Conservation (phyloP, 208 protist genomes). For the Crithidia mellificae region DNA sequence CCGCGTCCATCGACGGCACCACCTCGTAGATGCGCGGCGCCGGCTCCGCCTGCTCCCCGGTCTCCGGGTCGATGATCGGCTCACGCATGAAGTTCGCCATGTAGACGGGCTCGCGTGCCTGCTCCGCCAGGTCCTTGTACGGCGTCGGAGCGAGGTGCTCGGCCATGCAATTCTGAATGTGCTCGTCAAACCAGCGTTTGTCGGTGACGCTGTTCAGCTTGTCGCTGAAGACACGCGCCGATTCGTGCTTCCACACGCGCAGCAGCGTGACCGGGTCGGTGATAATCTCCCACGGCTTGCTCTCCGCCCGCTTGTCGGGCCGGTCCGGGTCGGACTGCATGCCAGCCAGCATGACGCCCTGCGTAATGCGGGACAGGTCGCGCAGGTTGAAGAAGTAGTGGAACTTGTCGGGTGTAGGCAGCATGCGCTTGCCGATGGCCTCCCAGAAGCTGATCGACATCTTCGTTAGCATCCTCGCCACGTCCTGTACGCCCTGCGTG, state of each 20-base stretch:
- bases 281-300: constrained; percentile 85
- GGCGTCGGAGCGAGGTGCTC: constrained; percentile 77
- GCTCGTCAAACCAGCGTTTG: constrained; percentile 95
- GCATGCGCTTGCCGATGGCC: constrained; percentile 91
- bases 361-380: constrained; percentile 96
- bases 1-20: constrained; percentile 78
- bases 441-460: constrained; percentile 95
- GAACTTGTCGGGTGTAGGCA: constrained; percentile 98
- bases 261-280: constrained; percentile 82
- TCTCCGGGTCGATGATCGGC: constrained; percentile 88
- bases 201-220: constrained; percentile 95
- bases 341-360: constrained; percentile 93
- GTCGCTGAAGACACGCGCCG: constrained; percentile 96
- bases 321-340: constrained; percentile 87
- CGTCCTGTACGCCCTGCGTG: constrained; percentile 79
- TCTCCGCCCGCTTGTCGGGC: constrained; percentile 85
- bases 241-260: constrained; percentile 98
- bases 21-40: constrained; percentile 96
- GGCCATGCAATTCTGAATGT: constrained; percentile 82
- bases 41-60: constrained; percentile 86
- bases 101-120: constrained; percentile 81
- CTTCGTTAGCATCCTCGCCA: constrained; percentile 87
- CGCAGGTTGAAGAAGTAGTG: constrained; percentile 99
- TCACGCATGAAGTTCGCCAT: constrained; percentile 96
- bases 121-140: constrained; percentile 83